Base-by-base conservation (phyloP, 768 basidiomycete genomes). In the Clavaria fumosa region DNA sequence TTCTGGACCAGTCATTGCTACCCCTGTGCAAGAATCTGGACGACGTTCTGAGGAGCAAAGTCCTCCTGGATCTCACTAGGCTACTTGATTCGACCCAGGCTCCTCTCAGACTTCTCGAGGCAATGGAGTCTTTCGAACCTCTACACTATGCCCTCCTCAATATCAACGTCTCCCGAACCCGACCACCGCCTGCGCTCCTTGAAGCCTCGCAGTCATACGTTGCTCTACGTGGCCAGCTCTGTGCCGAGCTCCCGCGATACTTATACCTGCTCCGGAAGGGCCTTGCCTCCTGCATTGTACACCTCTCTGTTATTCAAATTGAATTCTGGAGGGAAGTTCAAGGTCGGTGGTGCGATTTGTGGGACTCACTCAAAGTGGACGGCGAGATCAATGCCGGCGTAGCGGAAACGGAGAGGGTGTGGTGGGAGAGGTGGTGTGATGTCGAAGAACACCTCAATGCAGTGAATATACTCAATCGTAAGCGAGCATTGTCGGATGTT, bases 201-300 rank as follows among this genome's bases (percentile, higher is more conserved):
- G 73, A 77, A 17, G 80, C 81, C 4, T 83, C 79, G 1, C 69
- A 72, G 30, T 75, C 78, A 34, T 89, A 85, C 52, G 62, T 83
- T 15, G 83, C 81, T 0, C 64, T 89, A 4, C 69, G 80, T 4
- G 78, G 69, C 0, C 78, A 85, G 44, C 65, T 89, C 4, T 67
- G 67, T 0, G 60, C 66, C 0, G 85, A 89, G 44, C 66, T 89
- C 3, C 85, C 85, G 0, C 50, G 57, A 1, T 78, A 80, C 47
- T 54, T 84, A 12, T 44, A 42, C 4, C 59, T 75, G 12, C 53
- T 85, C 39, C 66, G 79, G 43, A 58, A 56, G n/a, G 82, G 80
- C 12, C 61, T 82, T 23, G 61, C 60, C 0, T 51, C 62, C 4
- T 63, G 67, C 37, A 62, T 82, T 0, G 47, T 60, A 3, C 61